Percentiles rank a stretch among this genome's conserved stretches.
phyloP scores from a whole-genome alignment of 2,329 filamentous ascomycete species.

The Grosmannia huntii region DNA sequence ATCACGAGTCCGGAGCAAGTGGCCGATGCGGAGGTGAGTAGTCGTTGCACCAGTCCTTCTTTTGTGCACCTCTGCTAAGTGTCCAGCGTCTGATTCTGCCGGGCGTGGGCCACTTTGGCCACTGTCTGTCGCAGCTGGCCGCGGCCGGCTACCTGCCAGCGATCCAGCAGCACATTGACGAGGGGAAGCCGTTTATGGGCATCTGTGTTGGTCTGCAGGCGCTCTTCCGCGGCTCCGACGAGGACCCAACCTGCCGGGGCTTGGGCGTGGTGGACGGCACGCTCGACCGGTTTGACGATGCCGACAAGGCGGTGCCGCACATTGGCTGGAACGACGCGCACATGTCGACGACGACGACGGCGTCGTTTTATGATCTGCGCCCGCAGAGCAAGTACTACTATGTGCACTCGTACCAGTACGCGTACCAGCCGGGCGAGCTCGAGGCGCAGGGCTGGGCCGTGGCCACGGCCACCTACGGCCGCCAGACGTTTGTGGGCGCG shows the following conservation, averaged over 20 bases:
- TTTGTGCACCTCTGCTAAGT: too few species aligned
- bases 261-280: constrained; percentile 60
- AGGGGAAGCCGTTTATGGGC: constrained; percentile 95
- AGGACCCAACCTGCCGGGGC: constrained; percentile 59
- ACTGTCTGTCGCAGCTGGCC: constrained; percentile 78
- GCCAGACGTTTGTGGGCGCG: constrained; percentile 83
- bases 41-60: too few species aligned
- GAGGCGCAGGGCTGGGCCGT: constrained; percentile 80
- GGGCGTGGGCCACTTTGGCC: constrained; percentile 93
- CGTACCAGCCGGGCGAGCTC: constrained; percentile 59
- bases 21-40: constrained; percentile 67
- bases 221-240: constrained; percentile 73
- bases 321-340: constrained; percentile 96
- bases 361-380: constrained; percentile 58
- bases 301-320: constrained; percentile 84
- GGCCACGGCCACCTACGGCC: constrained; percentile 79
- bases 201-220: constrained; percentile 94
- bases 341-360: not conserved
- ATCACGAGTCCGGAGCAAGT: constrained; percentile 76
- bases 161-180: constrained; percentile 67
- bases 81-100: constrained; percentile 81
- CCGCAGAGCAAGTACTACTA: constrained; percentile 95
- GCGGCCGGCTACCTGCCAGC: constrained; percentile 74
- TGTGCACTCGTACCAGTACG: constrained; percentile 84
- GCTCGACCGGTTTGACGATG: constrained; percentile 65